phyloP scores from a whole-genome alignment of 345 rosid species.

The Barbarea vulgaris region DNA sequence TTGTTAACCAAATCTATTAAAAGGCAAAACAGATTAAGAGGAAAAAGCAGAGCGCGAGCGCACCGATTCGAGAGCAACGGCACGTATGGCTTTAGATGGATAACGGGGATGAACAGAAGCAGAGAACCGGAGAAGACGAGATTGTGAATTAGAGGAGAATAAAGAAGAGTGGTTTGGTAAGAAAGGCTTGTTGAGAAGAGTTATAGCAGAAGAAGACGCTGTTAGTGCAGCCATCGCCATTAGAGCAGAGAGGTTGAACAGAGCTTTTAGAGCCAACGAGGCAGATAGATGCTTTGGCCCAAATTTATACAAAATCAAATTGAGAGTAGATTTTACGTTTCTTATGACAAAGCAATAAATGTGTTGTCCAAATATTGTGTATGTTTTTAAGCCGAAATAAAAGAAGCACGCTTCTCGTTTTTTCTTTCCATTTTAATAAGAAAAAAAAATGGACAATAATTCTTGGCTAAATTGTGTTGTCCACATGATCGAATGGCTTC shows the following conservation, averaged over 20 bases:
- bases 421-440: not conserved
- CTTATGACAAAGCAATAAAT: constrained; percentile 15
- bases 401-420: constrained; percentile 27
- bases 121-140: constrained; percentile 45
- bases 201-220: constrained; percentile 45
- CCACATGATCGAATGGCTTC: constrained; percentile 20
- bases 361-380: constrained; percentile 24
- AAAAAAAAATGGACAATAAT: not conserved
- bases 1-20: not conserved
- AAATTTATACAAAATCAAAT: constrained; percentile 9
- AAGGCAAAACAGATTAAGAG: not conserved
- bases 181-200: constrained; percentile 40
- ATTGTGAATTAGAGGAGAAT: constrained; percentile 32
- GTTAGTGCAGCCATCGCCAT: constrained; percentile 47
- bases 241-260: not conserved
- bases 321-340: not conserved
- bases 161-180: constrained; percentile 42
- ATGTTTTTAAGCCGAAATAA: constrained; percentile 19
- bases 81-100: constrained; percentile 36
- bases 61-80: constrained; percentile 55
- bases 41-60: not conserved
- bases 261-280: constrained; percentile 20
- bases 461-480: constrained; percentile 20
- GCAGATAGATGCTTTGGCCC: constrained; percentile 9
- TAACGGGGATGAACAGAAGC: constrained; percentile 33